phyloP scores from a whole-genome alignment of 192 early-diverging fungal species.

The Mortierella alpina region DNA sequence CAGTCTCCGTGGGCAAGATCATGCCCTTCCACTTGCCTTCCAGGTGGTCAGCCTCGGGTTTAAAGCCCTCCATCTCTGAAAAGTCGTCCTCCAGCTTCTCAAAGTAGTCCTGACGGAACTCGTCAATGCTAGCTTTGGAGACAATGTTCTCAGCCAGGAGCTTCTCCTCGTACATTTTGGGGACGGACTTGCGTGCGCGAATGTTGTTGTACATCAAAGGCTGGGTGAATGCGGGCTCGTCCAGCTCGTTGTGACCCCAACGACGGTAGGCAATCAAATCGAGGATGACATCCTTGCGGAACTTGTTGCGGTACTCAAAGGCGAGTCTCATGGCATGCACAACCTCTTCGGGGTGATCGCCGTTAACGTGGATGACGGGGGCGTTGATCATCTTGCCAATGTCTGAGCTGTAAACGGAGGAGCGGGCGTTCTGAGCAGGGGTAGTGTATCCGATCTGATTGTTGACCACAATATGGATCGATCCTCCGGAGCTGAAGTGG shows the following conservation, averaged over 20 bases:
- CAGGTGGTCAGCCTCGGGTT: slow-evolving; percentile 70
- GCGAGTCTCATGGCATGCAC: slow-evolving; percentile 85
- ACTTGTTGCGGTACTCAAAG: slow-evolving; percentile 91
- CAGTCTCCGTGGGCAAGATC: slow-evolving; percentile 69
- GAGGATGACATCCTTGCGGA: slow-evolving; percentile 95
- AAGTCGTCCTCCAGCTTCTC: slow-evolving; percentile 69
- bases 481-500: slow-evolving; percentile 94
- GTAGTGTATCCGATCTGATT: slow-evolving; percentile 99
- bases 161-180: slow-evolving; percentile 86
- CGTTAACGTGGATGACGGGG: slow-evolving; percentile 97
- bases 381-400: slow-evolving; percentile 97
- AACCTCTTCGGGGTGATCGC: slow-evolving; percentile 94
- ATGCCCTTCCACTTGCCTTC: slow-evolving; percentile 86
- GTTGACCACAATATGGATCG: slow-evolving; percentile 97
- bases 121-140: slow-evolving; percentile 56
- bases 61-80: slow-evolving; percentile 68
- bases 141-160: slow-evolving; percentile 68
- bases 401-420: slow-evolving; percentile 91
- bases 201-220: slow-evolving; percentile 97
- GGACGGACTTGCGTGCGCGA: slow-evolving; percentile 83
- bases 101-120: slow-evolving; percentile 70
- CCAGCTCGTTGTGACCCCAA: slow-evolving; percentile 98
- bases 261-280: slow-evolving; percentile 96
- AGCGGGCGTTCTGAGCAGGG: slow-evolving; percentile 94
- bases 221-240: slow-evolving; percentile 98